Percentiles rank a stretch among this genome's conserved stretches.
phyloP scores from a whole-genome alignment of 1,139 yeast genomes.

The Tardiomyces depauwii region DNA sequence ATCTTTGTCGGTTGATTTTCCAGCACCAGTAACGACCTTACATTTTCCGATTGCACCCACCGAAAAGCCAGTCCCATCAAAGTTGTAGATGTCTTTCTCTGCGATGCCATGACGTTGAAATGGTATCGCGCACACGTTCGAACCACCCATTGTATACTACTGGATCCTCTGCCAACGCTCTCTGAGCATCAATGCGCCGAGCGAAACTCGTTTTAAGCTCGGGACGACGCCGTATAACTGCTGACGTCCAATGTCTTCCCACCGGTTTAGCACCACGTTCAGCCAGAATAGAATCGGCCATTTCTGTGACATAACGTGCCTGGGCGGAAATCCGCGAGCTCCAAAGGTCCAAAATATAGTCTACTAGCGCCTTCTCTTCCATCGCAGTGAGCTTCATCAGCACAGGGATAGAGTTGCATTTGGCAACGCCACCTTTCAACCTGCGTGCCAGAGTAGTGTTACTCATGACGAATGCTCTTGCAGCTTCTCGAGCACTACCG shows the following conservation, averaged over 20 bases:
- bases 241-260: background rate
- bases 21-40: background rate
- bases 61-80: background rate
- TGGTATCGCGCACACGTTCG: background rate
- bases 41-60: background rate
- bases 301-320: background rate
- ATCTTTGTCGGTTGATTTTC: background rate
- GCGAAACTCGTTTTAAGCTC: background rate
- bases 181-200: background rate
- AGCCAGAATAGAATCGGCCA: background rate
- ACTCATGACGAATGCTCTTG: background rate
- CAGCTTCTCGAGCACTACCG: background rate
- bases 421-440: background rate
- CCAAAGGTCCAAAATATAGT: background rate
- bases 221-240: background rate
- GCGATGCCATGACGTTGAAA: background rate
- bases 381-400: background rate
- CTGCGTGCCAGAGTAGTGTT: background rate
- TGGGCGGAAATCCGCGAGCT: background rate
- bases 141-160: background rate
- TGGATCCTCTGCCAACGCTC: background rate
- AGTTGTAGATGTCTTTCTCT: background rate
- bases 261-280: background rate
- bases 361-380: background rate
- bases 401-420: background rate